Evolutionary conservation across 805 yeast species (phyloP).

Genomic region (Saturnispora gosingensis): DNA sequence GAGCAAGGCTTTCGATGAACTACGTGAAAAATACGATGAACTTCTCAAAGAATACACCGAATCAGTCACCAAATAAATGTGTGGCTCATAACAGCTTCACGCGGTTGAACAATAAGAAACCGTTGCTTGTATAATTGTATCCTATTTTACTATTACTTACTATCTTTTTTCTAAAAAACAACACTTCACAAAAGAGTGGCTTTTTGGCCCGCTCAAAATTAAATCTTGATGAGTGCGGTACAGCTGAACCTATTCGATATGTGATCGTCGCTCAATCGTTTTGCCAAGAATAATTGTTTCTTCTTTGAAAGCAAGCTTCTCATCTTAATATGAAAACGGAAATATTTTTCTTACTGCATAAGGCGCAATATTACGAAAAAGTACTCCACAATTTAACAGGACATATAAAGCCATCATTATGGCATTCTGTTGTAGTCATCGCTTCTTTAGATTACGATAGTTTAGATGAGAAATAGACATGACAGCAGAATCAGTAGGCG

Average conservation of each 20-base stretch:
- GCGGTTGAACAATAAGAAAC: background rate
- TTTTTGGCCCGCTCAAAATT: too few species aligned
- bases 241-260: too few species aligned
- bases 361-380: background rate
- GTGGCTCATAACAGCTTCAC: background rate
- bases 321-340: background rate
- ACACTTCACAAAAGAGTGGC: background rate
- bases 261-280: too few species aligned
- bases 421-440: background rate
- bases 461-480: background rate
- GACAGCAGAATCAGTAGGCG: background rate
- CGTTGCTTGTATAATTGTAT: background rate
- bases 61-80: slow-evolving; percentile 6
- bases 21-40: slow-evolving; percentile 14
- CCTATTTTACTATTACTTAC: background rate
- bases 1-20: slow-evolving; percentile 4
- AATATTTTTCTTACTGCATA: background rate
- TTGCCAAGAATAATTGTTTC: background rate
- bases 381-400: background rate
- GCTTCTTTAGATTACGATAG: background rate
- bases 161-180: background rate
- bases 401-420: background rate
- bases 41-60: slow-evolving; percentile 12
- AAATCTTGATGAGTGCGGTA: too few species aligned
- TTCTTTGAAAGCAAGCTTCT: too few species aligned